A percentile compares a stretch with the other conserved stretches of the same genome.
phyloP scores from a whole-genome alignment of 106 monocot species.

The Iris macrosiphon region DNA sequence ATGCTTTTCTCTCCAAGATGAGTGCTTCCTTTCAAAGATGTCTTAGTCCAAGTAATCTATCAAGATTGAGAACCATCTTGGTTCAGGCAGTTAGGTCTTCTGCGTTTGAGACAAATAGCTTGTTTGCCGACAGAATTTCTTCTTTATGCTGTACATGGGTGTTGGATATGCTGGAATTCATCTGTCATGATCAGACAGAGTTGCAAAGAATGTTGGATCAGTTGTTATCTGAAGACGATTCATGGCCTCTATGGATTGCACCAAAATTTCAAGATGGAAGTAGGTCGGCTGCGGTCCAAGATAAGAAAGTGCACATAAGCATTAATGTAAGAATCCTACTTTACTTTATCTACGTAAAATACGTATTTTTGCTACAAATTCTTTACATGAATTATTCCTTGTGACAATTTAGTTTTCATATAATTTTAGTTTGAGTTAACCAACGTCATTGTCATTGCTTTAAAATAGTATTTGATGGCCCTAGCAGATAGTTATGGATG shows the following conservation, averaged over 20 bases:
- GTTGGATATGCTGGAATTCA: conserved; percentile 30
- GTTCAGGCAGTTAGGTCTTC: conserved; percentile 56
- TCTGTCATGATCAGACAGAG: conserved; percentile 32
- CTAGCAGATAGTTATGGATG: too few relatives aligned
- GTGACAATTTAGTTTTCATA: not conserved
- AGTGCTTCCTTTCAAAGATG: conserved; percentile 28
- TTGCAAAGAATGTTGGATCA: conserved; percentile 58
- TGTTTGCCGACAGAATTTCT: conserved; percentile 18
- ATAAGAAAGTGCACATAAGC: not conserved
- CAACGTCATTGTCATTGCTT: not conserved
- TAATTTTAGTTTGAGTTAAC: not conserved
- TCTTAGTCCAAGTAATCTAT: conserved; percentile 16
- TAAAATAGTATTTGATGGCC: not conserved
- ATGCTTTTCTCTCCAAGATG: conserved; percentile 24
- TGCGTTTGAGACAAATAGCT: conserved; percentile 36
- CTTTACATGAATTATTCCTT: too few relatives aligned
- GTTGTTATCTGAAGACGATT: conserved; percentile 47
- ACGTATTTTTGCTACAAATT: too few relatives aligned
- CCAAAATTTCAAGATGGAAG: conserved; percentile 20
- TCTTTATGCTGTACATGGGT: conserved; percentile 61
- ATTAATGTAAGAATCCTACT: conserved; percentile 21
- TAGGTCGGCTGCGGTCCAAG: conserved; percentile 15
- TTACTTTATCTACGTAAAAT: too few relatives aligned
- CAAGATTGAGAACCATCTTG: conserved; percentile 38
- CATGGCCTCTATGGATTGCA: conserved; percentile 65